Conservation (phyloP, 2,329 filamentous ascomycete genomes). For the Orbilia brochopaga region DNA sequence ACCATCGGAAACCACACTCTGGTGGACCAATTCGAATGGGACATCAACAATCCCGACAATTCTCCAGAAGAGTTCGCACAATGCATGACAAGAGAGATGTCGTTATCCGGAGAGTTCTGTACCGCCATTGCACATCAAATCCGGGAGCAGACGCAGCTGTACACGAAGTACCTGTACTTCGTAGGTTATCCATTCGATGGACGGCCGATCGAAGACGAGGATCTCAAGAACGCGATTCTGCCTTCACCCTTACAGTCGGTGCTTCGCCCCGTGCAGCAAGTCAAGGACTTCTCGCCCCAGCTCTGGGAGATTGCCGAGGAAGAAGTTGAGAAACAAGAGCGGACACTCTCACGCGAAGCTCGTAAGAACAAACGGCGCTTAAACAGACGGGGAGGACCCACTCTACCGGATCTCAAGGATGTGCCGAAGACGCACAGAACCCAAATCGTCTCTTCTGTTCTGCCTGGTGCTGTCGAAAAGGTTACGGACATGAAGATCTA, state of each 20-base stretch:
- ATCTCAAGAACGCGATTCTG: conserved; percentile 83
- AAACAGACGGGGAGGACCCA: conserved; percentile 88
- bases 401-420: conserved; percentile 94
- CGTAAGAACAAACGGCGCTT: conserved; percentile 92
- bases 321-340: conserved; percentile 86
- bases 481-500: conserved; percentile 54
- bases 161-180: conserved; percentile 90
- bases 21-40: conserved; percentile 98
- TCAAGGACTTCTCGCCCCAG: conserved; percentile 92
- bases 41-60: conserved; percentile 93
- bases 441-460: conserved; percentile 85
- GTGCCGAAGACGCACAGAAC: conserved; percentile 91
- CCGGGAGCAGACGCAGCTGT: conserved; percentile 91
- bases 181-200: conserved; percentile 95
- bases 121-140: conserved; percentile 98
- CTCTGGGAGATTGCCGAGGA: conserved; percentile 91
- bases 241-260: conserved; percentile 80
- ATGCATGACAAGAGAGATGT: conserved; percentile 86
- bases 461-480: conserved; percentile 74
- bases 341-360: conserved; percentile 91
- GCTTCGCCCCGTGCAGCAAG: conserved; percentile 87
- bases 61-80: conserved; percentile 92
- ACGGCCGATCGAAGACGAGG: conserved; percentile 86
- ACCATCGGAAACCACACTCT: conserved; percentile 94
- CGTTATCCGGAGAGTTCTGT: conserved; percentile 91